Conservation (phyloP, 2,329 filamentous ascomycete genomes). For the Hypoxylon sp. region DNA sequence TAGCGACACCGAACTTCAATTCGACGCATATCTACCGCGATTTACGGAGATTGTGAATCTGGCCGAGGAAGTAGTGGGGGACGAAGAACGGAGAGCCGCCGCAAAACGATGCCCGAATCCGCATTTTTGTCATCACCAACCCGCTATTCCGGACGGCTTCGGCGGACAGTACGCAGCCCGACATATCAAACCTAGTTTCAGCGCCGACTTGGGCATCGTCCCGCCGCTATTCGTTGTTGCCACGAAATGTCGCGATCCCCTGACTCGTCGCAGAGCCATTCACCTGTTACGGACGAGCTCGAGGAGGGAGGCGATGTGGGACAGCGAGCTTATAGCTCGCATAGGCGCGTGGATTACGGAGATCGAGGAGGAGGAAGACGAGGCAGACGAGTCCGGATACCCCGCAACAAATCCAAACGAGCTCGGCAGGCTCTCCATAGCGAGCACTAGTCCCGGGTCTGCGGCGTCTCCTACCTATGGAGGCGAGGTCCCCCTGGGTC, state of each 20-base stretch:
- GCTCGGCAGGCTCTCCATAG: slow-evolving; percentile 41
- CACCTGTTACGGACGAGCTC: slow-evolving; percentile 69
- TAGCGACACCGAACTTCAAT: slow-evolving; percentile 67
- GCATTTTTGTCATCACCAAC: slow-evolving; percentile 57
- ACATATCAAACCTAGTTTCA: slow-evolving; percentile 72
- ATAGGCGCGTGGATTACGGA: slow-evolving; percentile 67
- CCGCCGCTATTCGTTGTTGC: slow-evolving; percentile 74
- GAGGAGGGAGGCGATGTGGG: slow-evolving; percentile 76
- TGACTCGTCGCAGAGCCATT: slow-evolving; percentile 69
- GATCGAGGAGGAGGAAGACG: slow-evolving; percentile 63
- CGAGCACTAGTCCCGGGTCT: slow-evolving; percentile 42
- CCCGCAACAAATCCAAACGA: slow-evolving; percentile 50
- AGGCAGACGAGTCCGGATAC: slow-evolving; percentile 41
- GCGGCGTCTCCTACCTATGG: slow-evolving; percentile 52
- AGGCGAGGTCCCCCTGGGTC: slow-evolving; percentile 54
- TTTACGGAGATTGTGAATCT: slow-evolving; percentile 69
- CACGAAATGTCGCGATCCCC: slow-evolving; percentile 71
- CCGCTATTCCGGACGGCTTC: slow-evolving; percentile 54
- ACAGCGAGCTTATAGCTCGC: slow-evolving; percentile 68
- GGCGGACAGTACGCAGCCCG: slow-evolving; percentile 58
- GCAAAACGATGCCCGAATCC: slow-evolving; percentile 60
- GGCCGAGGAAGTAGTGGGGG: slow-evolving; percentile 69
- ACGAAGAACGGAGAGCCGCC: slow-evolving; percentile 65
- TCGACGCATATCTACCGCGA: slow-evolving; percentile 64
- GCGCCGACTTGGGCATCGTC: slow-evolving; percentile 72